phyloP scores from a whole-genome alignment of 2,329 filamentous ascomycete genomes.

The Ophiostoma australiae region DNA sequence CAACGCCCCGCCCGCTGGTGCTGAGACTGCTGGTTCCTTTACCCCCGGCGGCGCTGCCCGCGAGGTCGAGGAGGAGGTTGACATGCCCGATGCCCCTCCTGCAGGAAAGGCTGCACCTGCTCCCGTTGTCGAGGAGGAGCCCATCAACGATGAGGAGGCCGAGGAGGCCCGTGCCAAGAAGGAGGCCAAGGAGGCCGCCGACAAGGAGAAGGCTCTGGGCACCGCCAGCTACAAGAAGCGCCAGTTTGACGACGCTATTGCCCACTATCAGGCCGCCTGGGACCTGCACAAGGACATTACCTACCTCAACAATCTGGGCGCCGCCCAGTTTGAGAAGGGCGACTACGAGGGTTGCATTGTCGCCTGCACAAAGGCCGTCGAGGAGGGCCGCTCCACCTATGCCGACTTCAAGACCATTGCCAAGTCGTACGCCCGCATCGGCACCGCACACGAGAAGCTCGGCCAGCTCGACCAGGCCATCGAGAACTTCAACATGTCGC shows the following conservation, averaged over 20 bases:
- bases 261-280: conserved; percentile 94
- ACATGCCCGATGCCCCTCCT: conserved; percentile 63
- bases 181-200: conserved; percentile 86
- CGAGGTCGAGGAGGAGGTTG: conserved; percentile 61
- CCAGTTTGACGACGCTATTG: conserved; percentile 89
- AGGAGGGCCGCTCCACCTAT: conserved; percentile 81
- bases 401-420: conserved; percentile 98
- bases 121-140: conserved; percentile 39
- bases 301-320: conserved; percentile 93
- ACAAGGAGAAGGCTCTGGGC: conserved; percentile 89
- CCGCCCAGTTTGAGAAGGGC: conserved; percentile 92
- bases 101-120: conserved; percentile 32
- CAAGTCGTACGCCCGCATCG: conserved; percentile 96
- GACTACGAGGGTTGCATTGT: conserved; percentile 86
- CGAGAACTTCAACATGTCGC: conserved; percentile 84
- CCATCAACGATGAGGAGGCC: conserved; percentile 44
- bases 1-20: conserved; percentile 29
- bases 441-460: conserved; percentile 85
- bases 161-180: conserved; percentile 68
- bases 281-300: conserved; percentile 92
- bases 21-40: conserved; percentile 32
- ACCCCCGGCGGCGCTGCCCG: background rate
- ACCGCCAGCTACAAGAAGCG: conserved; percentile 98
- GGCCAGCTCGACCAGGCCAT: conserved; percentile 76
- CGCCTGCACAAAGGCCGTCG: conserved; percentile 78